A percentile compares a stretch with the other conserved stretches of the same genome.
These are phyloP conservation scores for Sordariomycetes sp. DNA, from an alignment of 2,329 filamentous ascomycete genomes.

Conservation along the genomic window DNA sequence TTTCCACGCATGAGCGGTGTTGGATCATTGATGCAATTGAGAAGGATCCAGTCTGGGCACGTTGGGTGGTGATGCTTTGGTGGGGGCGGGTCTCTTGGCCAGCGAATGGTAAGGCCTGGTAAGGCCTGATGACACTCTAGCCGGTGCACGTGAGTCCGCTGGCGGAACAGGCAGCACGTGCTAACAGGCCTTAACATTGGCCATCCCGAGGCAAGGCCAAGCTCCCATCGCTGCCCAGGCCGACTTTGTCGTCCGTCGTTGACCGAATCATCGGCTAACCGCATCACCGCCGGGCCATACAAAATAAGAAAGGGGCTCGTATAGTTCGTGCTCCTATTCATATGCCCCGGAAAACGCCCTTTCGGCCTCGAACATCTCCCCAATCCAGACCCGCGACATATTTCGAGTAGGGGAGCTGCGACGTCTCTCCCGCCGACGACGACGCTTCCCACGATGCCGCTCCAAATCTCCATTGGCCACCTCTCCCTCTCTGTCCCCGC, in stretches of 20 bases:
- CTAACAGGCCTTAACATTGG: not conserved
- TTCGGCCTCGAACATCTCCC: not conserved
- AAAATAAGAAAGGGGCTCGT: too few relatives aligned
- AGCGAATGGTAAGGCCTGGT: not conserved
- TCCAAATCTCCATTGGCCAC: slow-evolving; percentile 7
- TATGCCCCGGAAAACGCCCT: too few relatives aligned
- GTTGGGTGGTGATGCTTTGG: not conserved
- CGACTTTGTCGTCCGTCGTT: not conserved
- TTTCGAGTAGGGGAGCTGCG: not conserved
- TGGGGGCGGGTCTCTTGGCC: not conserved
- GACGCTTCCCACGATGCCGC: not conserved
- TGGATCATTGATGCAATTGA: not conserved
- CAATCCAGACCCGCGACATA: not conserved
- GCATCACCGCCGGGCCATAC: too few relatives aligned
- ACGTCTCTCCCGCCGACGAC: not conserved
- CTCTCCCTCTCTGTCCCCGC: slow-evolving; percentile 34
- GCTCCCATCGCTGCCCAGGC: not conserved
- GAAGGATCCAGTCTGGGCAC: not conserved
- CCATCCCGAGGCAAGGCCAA: not conserved
- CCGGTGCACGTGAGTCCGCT: not conserved
- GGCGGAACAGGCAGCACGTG: not conserved
- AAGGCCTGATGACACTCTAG: not conserved
- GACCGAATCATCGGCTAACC: not conserved
- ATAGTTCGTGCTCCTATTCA: too few relatives aligned
- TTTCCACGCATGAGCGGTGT: not conserved